phyloP scores from a whole-genome alignment of 1,139 yeast species.

The Geotrichum aggregatum region DNA sequence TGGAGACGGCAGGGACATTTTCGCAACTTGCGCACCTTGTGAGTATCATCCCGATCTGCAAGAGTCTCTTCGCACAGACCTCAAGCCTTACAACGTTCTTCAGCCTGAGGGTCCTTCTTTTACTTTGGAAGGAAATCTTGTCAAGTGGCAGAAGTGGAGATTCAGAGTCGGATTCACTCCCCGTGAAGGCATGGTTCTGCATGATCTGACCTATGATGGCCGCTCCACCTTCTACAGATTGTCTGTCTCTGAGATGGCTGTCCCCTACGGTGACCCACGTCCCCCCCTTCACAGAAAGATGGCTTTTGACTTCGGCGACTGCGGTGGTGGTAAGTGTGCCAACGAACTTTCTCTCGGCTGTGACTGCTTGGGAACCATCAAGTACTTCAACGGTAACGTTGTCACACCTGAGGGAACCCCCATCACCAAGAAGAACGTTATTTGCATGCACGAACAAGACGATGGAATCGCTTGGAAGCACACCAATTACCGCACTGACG shows the following conservation, averaged over 20 bases:
- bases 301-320: slow-evolving; percentile 88
- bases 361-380: slow-evolving; percentile 84
- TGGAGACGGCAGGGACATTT: slow-evolving; percentile 59
- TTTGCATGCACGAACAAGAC: slow-evolving; percentile 90
- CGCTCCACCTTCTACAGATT: slow-evolving; percentile 76
- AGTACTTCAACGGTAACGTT: slow-evolving; percentile 67
- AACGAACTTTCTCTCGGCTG: slow-evolving; percentile 75
- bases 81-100: slow-evolving; percentile 69
- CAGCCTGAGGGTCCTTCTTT: slow-evolving; percentile 91
- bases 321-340: slow-evolving; percentile 81
- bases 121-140: slow-evolving; percentile 54
- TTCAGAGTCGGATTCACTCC: slow-evolving; percentile 70
- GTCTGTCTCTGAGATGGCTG: slow-evolving; percentile 83
- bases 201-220: slow-evolving; percentile 75
- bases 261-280: slow-evolving; percentile 88
- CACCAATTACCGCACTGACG: slow-evolving; percentile 72
- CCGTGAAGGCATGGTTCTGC: slow-evolving; percentile 81
- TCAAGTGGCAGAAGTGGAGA: slow-evolving; percentile 88
- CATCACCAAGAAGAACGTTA: slow-evolving; percentile 61
- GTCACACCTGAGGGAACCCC: slow-evolving; percentile 64
- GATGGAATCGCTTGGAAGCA: slow-evolving; percentile 78
- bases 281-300: slow-evolving; percentile 88
- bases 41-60: slow-evolving; percentile 49
- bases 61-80: slow-evolving; percentile 42
- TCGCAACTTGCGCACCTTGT: slow-evolving; percentile 66